phyloP scores from a whole-genome alignment of 2,329 filamentous ascomycete species.

The Grosmannia clavigera region DNA sequence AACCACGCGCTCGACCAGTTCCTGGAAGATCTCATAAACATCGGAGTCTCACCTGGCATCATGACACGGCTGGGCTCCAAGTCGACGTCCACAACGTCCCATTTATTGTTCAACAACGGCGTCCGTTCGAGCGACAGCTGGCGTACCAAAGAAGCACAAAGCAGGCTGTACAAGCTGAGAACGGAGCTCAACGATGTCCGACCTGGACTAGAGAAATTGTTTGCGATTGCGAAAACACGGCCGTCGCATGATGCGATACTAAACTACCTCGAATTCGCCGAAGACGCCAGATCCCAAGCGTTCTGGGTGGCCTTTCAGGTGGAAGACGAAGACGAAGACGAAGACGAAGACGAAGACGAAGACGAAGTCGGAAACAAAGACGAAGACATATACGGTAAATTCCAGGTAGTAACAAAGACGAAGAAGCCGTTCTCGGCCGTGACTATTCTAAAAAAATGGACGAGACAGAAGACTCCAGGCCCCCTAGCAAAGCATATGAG shows the following conservation, averaged over 20 bases:
- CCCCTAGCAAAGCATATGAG: background rate
- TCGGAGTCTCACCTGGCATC: constrained; percentile 33
- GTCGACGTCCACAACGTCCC: constrained; percentile 31
- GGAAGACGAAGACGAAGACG: background rate
- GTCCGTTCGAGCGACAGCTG: background rate
- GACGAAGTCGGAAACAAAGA: too few relatives aligned
- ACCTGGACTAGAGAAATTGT: constrained; percentile 4
- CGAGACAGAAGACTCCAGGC: background rate
- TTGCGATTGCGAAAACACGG: background rate
- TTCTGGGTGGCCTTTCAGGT: constrained; percentile 8
- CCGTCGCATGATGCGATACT: constrained; percentile 18
- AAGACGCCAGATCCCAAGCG: background rate
- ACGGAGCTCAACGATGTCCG: constrained; percentile 15
- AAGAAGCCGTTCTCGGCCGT: background rate
- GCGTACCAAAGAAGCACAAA: background rate
- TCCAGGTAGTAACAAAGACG: background rate
- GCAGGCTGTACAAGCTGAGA: constrained; percentile 9
- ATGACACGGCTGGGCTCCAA: constrained; percentile 54
- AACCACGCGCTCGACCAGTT: constrained; percentile 58
- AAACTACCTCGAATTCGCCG: constrained; percentile 23
- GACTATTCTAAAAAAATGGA: background rate
- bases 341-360: background rate
- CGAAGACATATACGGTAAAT: background rate
- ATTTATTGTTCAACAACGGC: constrained; percentile 25
- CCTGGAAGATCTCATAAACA: constrained; percentile 47